Evolutionary conservation across 768 basidiomycete genomes (phyloP).

Genomic region (Boletus bicolor): DNA sequence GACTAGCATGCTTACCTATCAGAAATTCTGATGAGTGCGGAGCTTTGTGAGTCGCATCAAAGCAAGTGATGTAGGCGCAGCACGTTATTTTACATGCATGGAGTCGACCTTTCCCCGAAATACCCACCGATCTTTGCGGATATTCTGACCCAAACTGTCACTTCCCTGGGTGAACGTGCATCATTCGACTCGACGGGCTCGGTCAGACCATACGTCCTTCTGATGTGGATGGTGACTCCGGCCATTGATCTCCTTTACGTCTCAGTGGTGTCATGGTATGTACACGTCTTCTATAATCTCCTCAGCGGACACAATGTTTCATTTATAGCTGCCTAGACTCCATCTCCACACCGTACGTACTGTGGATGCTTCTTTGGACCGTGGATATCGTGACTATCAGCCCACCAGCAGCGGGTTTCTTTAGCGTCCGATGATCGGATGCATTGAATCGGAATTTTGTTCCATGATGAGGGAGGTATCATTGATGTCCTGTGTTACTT

Average conservation of each 20-base stretch:
- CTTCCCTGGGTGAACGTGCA: slow-evolving; percentile 1
- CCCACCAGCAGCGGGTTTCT: slow-evolving; percentile 14
- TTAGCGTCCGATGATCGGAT: slow-evolving; percentile 19
- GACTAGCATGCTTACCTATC: background rate
- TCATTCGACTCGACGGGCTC: background rate
- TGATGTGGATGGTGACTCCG: slow-evolving; percentile 5
- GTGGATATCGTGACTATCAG: slow-evolving; percentile 8
- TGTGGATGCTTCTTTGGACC: slow-evolving; percentile 8
- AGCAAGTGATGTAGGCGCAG: background rate
- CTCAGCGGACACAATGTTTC: slow-evolving; percentile 3
- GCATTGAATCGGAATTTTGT: slow-evolving; percentile 7
- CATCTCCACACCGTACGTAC: slow-evolving; percentile 23
- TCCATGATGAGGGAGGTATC: slow-evolving; percentile 10
- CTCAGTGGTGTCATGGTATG: slow-evolving; percentile 6
- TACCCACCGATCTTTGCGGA: slow-evolving; percentile 3
- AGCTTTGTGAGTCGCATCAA: background rate
- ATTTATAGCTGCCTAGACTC: slow-evolving; percentile 8
- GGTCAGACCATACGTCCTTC: background rate
- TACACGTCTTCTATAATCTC: slow-evolving; percentile 8
- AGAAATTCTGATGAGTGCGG: background rate
- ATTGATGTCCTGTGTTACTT: slow-evolving; percentile 7
- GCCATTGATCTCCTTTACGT: slow-evolving; percentile 16
- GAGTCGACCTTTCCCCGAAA: slow-evolving; percentile 3
- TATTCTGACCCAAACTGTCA: background rate
- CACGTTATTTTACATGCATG: slow-evolving; percentile 3